Conservation (phyloP, 768 basidiomycete species). For the Tricholoma furcatifolium region DNA sequence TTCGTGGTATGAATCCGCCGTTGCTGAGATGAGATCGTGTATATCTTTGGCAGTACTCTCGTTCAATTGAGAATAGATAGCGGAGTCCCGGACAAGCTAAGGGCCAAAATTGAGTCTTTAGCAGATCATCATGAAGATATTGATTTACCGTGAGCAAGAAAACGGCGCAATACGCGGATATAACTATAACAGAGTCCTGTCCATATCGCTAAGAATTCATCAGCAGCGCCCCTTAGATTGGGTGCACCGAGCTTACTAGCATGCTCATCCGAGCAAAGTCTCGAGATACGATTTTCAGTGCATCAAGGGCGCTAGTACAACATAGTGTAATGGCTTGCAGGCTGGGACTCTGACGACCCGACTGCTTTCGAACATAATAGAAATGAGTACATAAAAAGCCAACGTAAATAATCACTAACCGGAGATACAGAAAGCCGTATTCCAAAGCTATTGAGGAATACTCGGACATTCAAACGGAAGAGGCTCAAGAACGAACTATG, state of each 20-base stretch:
- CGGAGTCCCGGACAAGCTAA: conserved; percentile 70
- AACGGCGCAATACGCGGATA: conserved; percentile 85
- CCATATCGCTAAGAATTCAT: conserved; percentile 61
- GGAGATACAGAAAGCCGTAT: conserved; percentile 62
- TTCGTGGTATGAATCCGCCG: conserved; percentile 78
- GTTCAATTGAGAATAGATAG: conserved; percentile 53
- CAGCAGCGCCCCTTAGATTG: background rate
- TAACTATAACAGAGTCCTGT: conserved; percentile 81
- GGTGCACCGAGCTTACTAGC: conserved; percentile 46
- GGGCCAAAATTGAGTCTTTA: conserved; percentile 7
- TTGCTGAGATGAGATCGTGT: conserved; percentile 59
- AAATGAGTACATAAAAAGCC: background rate
- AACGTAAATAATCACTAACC: conserved; percentile 32
- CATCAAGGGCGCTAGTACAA: conserved; percentile 71
- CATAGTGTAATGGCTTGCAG: conserved; percentile 69
- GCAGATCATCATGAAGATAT: background rate
- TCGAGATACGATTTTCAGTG: conserved; percentile 66
- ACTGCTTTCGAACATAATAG: conserved; percentile 28
- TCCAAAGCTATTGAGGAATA: conserved; percentile 85
- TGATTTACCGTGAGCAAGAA: conserved; percentile 67
- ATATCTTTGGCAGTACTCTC: conserved; percentile 66
- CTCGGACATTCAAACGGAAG: conserved; percentile 74
- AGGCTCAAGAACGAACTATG: conserved; percentile 73
- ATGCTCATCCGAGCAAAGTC: conserved; percentile 75
- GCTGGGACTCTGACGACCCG: conserved; percentile 58